Conservation (phyloP, 345 rosid species). For the Rhodamnia rubescens region DNA sequence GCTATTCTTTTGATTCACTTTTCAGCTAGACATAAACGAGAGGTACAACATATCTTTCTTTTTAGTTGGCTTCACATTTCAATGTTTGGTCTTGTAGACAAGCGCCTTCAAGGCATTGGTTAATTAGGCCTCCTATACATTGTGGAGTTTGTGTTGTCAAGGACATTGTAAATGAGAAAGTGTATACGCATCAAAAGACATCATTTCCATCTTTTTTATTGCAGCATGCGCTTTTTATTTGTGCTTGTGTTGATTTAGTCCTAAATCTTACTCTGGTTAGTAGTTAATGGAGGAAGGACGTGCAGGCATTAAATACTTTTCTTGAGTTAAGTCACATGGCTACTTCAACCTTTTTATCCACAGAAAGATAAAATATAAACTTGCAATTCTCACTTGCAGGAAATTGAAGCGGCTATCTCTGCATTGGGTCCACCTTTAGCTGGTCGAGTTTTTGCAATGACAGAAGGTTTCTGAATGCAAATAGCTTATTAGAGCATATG, state of each 20-base stretch:
- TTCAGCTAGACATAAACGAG: conserved; percentile 68
- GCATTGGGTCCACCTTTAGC: conserved; percentile 48
- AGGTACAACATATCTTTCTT: conserved; percentile 32
- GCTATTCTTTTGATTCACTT: conserved; percentile 89
- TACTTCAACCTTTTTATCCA: background rate
- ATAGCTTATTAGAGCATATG: background rate
- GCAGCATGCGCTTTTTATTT: background rate
- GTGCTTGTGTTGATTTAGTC: background rate
- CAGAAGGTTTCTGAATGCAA: conserved; percentile 54
- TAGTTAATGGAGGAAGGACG: background rate
- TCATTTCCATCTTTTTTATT: background rate
- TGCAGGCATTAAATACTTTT: background rate
- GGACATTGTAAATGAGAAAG: background rate
- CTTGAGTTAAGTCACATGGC: background rate
- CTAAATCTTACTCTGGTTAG: background rate
- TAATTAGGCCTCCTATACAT: background rate
- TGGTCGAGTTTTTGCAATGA: conserved; percentile 70
- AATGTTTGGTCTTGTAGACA: background rate
- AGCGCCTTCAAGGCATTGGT: background rate
- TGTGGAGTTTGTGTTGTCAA: background rate
- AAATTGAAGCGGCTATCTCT: conserved; percentile 58
- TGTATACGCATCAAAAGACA: background rate
- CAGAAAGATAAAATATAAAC: background rate
- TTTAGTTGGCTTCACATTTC: background rate
- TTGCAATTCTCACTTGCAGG: conserved; percentile 28